A percentile compares a stretch with the other conserved stretches of the same genome.
These are phyloP conservation scores for Begonia peltatifolia DNA, from an alignment of 306 rosid genomes.

Conservation along the genomic window DNA sequence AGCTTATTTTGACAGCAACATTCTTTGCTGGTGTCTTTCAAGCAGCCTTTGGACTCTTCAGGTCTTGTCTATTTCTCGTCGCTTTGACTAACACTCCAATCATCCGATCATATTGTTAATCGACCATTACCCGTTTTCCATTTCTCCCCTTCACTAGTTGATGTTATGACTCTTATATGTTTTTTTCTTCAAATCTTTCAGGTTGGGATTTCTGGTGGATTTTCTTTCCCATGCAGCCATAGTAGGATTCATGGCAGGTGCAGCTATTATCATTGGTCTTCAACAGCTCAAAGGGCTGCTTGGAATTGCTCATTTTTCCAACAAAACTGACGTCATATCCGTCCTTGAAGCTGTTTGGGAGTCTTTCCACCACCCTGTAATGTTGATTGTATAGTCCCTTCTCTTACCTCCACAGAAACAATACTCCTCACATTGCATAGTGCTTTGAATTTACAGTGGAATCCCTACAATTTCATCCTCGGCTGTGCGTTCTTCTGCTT, in stretches of 20 bases:
- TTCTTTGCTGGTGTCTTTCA: conserved; percentile 81
- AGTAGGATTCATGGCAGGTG: conserved; percentile 62
- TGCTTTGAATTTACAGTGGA: conserved; percentile 38
- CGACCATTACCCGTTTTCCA: too few relatives aligned
- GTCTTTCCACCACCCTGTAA: conserved; percentile 32
- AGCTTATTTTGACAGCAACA: conserved; percentile 51
- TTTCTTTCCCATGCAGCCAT: conserved; percentile 59
- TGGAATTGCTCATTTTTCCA: conserved; percentile 45
- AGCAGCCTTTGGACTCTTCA: conserved; percentile 54
- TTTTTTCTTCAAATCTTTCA: not conserved
- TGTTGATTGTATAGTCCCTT: conserved; percentile 7
- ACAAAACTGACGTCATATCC: conserved; percentile 49
- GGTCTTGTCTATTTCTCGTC: conserved; percentile 16
- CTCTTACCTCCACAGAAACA: conserved; percentile 1
- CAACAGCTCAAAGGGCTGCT: conserved; percentile 62
- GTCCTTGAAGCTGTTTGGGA: conserved; percentile 35
- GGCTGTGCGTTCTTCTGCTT: conserved; percentile 56
- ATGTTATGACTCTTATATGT: not conserved
- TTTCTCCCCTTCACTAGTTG: too few relatives aligned
- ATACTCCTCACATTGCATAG: not conserved
- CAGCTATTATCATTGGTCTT: conserved; percentile 66
- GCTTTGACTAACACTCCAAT: not conserved
- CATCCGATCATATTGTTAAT: too few relatives aligned
- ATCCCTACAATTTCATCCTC: conserved; percentile 41
- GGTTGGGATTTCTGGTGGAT: conserved; percentile 71